Percentiles rank a stretch among this genome's conserved stretches.
Evolutionary conservation across 163 green algal genomes (phyloP).

Genomic region (Prototheca cutis): DNA sequence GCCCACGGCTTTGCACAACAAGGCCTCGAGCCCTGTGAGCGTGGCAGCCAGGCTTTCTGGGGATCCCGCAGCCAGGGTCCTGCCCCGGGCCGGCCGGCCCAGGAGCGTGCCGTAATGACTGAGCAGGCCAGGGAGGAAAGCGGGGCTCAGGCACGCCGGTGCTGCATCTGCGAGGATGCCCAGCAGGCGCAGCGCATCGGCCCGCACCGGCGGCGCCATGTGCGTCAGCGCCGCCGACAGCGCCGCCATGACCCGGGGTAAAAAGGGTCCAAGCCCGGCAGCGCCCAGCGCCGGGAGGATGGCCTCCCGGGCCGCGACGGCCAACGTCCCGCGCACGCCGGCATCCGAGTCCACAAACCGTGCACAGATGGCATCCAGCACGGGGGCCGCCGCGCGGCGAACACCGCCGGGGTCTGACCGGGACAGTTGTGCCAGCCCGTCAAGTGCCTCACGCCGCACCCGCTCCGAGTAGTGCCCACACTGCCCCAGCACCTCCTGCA

Average conservation of each 20-base stretch:
- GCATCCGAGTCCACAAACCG: conserved; percentile 50
- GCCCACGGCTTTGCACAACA: conserved; percentile 17
- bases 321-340: conserved; percentile 42
- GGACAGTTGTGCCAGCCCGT: conserved; percentile 56
- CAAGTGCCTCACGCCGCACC: conserved; percentile 50
- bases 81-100: conserved; percentile 30
- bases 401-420: conserved; percentile 30
- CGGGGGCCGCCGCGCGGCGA: neutral
- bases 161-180: conserved; percentile 42
- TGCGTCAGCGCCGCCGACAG: conserved; percentile 56
- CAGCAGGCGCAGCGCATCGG: conserved; percentile 36
- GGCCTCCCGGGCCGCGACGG: conserved; percentile 29
- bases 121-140: conserved; percentile 37
- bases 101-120: conserved; percentile 55
- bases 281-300: conserved; percentile 44
- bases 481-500: conserved; percentile 69
- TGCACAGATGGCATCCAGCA: conserved; percentile 20
- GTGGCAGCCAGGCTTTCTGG: conserved; percentile 36
- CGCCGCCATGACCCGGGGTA: conserved; percentile 73
- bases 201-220: conserved; percentile 36
- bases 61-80: conserved; percentile 32
- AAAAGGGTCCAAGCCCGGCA: conserved; percentile 48
- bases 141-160: conserved; percentile 29
- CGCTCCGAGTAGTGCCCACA: conserved; percentile 59
- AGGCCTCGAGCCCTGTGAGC: conserved; percentile 21